phyloP scores from a whole-genome alignment of 148 eudicot species.

The Vaccinium myrtillus region DNA sequence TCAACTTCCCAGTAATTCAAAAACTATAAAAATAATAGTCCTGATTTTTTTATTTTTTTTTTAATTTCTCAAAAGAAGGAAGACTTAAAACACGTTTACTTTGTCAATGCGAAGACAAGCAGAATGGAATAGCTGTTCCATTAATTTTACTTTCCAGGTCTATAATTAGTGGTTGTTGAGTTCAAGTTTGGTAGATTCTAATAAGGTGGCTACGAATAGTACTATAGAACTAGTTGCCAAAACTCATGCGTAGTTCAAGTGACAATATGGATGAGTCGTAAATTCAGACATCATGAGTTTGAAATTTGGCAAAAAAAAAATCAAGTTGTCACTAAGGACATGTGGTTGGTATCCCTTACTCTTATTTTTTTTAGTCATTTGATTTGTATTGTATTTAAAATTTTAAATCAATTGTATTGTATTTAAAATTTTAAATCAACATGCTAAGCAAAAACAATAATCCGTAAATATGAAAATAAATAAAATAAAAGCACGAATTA shows the following conservation, averaged over 20 bases:
- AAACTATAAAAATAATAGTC: background rate
- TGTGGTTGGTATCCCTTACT: background rate
- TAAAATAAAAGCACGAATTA: no score
- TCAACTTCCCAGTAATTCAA: background rate
- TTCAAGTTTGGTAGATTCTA: background rate
- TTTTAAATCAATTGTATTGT: background rate
- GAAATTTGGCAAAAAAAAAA: no score
- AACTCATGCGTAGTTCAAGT: no score
- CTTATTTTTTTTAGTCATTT: background rate
- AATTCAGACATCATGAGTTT: no score
- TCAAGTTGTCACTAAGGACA: background rate
- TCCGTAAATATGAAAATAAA: no score
- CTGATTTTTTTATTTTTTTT: background rate
- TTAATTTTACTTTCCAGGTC: background rate
- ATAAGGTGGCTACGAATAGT: background rate
- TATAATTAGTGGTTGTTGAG: background rate
- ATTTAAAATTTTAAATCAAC: background rate
- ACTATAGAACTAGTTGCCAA: background rate
- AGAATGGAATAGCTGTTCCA: background rate
- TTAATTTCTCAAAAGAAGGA: no score
- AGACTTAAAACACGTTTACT: background rate
- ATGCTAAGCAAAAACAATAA: background rate
- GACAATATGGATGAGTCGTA: no score
- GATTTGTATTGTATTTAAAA: background rate
- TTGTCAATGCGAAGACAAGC: background rate